Conservation (phyloP, 345 rosid genomes). For the Excoecaria cochinchinensis region DNA sequence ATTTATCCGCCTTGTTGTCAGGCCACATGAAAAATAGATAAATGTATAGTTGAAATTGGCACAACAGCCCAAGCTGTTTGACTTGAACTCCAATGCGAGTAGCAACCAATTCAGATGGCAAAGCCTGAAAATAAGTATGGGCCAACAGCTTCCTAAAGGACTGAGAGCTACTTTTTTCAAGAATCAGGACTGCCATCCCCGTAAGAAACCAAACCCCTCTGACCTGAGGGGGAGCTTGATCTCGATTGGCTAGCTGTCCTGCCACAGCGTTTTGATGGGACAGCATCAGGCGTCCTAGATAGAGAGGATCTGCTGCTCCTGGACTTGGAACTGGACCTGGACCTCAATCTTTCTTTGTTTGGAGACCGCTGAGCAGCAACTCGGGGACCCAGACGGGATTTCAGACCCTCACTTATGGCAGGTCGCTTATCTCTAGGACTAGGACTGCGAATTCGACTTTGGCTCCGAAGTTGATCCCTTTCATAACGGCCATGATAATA, state of each 20-base stretch:
- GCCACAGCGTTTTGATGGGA: constrained; percentile 29
- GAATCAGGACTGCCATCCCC: constrained; percentile 58
- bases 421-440: constrained; percentile 61
- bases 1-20: neutral
- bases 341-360: constrained; percentile 22
- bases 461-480: constrained; percentile 52
- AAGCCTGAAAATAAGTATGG: neutral
- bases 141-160: neutral
- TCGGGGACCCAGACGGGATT: constrained; percentile 68
- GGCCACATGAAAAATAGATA: neutral
- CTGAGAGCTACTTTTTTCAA: constrained; percentile 19
- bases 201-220: constrained; percentile 74
- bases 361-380: constrained; percentile 35
- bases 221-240: constrained; percentile 67
- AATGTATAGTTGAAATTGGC: neutral
- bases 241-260: constrained; percentile 42
- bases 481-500: constrained; percentile 38
- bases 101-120: neutral
- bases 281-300: constrained; percentile 47
- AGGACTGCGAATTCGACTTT: constrained; percentile 55
- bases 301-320: constrained; percentile 32
- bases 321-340: constrained; percentile 36
- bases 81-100: neutral
- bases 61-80: neutral
- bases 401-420: constrained; percentile 61